These are phyloP conservation scores for Orbilia oligospora DNA, from an alignment of 2,329 filamentous ascomycete species.

Conservation along the genomic window DNA sequence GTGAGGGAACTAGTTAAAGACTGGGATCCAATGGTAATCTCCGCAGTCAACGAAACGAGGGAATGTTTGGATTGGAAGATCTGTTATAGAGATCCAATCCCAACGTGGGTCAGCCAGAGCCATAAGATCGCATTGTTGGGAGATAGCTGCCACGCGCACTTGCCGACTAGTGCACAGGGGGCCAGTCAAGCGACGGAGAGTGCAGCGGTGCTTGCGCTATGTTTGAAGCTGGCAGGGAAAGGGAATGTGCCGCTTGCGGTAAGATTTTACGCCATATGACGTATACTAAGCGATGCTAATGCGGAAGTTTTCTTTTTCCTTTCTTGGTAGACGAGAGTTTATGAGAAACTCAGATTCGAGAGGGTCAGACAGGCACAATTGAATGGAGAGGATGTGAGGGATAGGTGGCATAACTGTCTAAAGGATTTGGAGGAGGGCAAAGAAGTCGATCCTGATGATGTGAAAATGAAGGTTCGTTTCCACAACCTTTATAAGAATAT, in stretches of 20 bases:
- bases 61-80: constrained; percentile 72
- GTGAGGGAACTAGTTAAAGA: constrained; percentile 67
- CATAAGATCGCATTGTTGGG: constrained; percentile 71
- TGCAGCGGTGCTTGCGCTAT: constrained; percentile 69
- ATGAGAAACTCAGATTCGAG: constrained; percentile 69
- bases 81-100: constrained; percentile 71
- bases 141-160: constrained; percentile 72
- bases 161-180: constrained; percentile 72
- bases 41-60: constrained; percentile 69
- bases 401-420: constrained; percentile 69
- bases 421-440: constrained; percentile 68
- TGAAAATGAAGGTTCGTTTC: constrained; percentile 67
- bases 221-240: constrained; percentile 68
- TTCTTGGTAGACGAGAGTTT: constrained; percentile 66
- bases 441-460: constrained; percentile 69
- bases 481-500: constrained; percentile 23
- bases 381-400: constrained; percentile 69
- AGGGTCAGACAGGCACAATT: constrained; percentile 68
- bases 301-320: not conserved
- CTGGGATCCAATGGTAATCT: constrained; percentile 69
- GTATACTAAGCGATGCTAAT: constrained; percentile 10
- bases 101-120: constrained; percentile 71
- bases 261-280: constrained; percentile 15
- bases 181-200: constrained; percentile 73
- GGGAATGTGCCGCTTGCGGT: constrained; percentile 67